phyloP scores from a whole-genome alignment of 2,329 filamentous ascomycete genomes.

The Gyromitra esculenta region DNA sequence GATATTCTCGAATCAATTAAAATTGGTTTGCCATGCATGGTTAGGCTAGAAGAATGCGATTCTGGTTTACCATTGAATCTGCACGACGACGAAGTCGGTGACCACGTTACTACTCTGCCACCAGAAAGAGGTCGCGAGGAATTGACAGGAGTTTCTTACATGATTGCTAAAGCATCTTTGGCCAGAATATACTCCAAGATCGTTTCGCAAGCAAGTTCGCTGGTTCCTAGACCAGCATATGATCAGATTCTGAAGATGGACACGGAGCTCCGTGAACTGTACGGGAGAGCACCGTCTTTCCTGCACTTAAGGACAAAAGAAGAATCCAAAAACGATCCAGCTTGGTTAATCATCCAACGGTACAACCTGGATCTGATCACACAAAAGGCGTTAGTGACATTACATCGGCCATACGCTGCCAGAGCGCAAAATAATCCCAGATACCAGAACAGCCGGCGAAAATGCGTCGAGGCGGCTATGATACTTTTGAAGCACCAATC shows the following conservation, averaged over 20 bases:
- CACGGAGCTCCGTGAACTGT: constrained; percentile 69
- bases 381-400: constrained; percentile 85
- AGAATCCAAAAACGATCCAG: constrained; percentile 75
- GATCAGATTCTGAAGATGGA: constrained; percentile 73
- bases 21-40: constrained; percentile 70
- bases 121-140: constrained; percentile 73
- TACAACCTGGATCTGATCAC: constrained; percentile 86
- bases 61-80: constrained; percentile 79
- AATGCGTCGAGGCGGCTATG: constrained; percentile 86
- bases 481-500: constrained; percentile 80
- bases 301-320: constrained; percentile 79
- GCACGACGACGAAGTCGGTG: constrained; percentile 81
- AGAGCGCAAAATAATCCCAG: constrained; percentile 79
- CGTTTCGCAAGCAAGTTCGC: constrained; percentile 70
- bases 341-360: constrained; percentile 77
- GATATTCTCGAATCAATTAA: constrained; percentile 83
- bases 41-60: constrained; percentile 78
- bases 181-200: constrained; percentile 76
- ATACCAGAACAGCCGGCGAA: constrained; percentile 83
- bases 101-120: constrained; percentile 73
- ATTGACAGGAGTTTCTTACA: constrained; percentile 79
- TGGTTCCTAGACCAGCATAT: constrained; percentile 63
- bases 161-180: constrained; percentile 77
- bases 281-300: constrained; percentile 78
- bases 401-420: constrained; percentile 88